phyloP scores from a whole-genome alignment of 495 filamentous ascomycete genomes.

The Immersiella caudata region DNA sequence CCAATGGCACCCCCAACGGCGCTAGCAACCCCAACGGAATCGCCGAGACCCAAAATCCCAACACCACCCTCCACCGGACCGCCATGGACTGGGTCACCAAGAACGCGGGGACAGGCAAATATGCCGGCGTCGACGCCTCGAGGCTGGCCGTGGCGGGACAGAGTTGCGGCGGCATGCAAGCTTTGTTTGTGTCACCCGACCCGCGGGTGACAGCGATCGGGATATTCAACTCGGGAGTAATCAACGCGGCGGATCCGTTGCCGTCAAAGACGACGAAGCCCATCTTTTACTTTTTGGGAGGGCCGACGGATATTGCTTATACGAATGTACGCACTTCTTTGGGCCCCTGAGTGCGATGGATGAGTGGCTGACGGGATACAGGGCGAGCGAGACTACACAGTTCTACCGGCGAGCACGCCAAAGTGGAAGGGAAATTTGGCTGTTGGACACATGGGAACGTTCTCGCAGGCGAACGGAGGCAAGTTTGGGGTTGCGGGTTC shows the following conservation, averaged over 20 bases:
- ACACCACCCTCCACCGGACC: neutral
- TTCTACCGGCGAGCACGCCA: neutral
- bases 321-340: neutral
- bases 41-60: slow-evolving; percentile 10
- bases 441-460: slow-evolving; percentile 3
- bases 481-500: slow-evolving; percentile 12
- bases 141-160: slow-evolving; percentile 12
- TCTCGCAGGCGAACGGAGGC: slow-evolving; percentile 1
- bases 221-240: slow-evolving; percentile 3
- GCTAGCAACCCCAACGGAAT: slow-evolving; percentile 10
- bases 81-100: slow-evolving; percentile 15
- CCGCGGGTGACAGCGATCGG: slow-evolving; percentile 8
- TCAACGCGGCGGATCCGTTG: slow-evolving; percentile 1
- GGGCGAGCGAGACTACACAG: slow-evolving; percentile 11
- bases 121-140: slow-evolving; percentile 11
- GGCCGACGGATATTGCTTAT: slow-evolving; percentile 9
- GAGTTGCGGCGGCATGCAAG: slow-evolving; percentile 18
- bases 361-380: no score
- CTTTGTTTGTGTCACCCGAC: neutral
- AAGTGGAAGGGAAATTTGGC: slow-evolving; percentile 16
- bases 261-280: neutral
- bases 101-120: slow-evolving; percentile 13
- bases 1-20: slow-evolving; percentile 15
- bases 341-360: neutral
- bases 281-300: slow-evolving; percentile 6